These are phyloP conservation scores for Verticillium albo-atrum DNA, from an alignment of 2,329 filamentous ascomycete genomes.

Conservation along the genomic window DNA sequence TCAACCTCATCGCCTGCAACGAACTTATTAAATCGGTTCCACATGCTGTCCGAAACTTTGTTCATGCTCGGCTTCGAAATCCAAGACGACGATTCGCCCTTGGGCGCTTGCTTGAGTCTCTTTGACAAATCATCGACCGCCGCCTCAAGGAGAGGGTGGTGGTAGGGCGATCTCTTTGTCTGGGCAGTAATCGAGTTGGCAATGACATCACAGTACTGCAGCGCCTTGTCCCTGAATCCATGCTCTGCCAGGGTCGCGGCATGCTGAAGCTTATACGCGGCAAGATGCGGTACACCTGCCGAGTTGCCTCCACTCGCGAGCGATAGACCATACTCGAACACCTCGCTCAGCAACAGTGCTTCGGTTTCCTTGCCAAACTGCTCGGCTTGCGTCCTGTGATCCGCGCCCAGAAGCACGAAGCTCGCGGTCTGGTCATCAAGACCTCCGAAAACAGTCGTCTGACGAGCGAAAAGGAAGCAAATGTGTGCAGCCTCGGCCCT, in stretches of 20 bases:
- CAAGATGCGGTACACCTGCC: conserved; percentile 70
- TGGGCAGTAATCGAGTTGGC: conserved; percentile 70
- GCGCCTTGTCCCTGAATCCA: conserved; percentile 75
- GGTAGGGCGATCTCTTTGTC: conserved; percentile 81
- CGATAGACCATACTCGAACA: conserved; percentile 86
- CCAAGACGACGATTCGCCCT: conserved; percentile 78
- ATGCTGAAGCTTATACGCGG: conserved; percentile 88
- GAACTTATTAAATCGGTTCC: conserved; percentile 94
- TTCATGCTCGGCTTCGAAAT: conserved; percentile 94
- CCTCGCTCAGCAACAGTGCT: conserved; percentile 87
- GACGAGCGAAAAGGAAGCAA: conserved; percentile 84
- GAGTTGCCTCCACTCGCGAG: conserved; percentile 55
- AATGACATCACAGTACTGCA: conserved; percentile 89
- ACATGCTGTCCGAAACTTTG: conserved; percentile 86
- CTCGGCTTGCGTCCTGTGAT: conserved; percentile 67
- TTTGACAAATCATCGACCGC: conserved; percentile 79
- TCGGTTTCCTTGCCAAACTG: conserved; percentile 78
- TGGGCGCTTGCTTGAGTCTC: conserved; percentile 79
- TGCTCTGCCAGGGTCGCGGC: conserved; percentile 80
- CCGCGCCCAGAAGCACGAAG: conserved; percentile 80
- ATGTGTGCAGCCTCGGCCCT: conserved; percentile 88
- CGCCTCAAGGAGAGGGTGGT: conserved; percentile 69
- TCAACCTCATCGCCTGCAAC: conserved; percentile 86
- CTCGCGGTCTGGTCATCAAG: conserved; percentile 74
- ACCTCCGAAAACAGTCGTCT: conserved; percentile 69